phyloP scores from a whole-genome alignment of 129 eudicot species.

The Flaveria robusta region DNA sequence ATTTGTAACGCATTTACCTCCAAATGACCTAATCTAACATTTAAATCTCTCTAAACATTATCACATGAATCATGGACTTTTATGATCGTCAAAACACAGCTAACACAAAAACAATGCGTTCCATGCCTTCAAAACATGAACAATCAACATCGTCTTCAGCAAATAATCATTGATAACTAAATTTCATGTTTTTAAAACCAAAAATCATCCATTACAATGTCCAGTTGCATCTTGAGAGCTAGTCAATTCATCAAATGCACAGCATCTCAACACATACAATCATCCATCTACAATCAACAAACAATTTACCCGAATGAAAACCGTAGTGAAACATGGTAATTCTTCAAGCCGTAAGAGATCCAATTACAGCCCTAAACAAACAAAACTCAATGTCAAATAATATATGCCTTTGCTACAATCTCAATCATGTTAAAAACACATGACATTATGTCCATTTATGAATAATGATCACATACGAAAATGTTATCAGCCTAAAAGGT shows the following conservation, averaged over 20 bases:
- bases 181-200: conserved; percentile 5
- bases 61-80: background rate
- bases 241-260: conserved; percentile 45
- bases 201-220: conserved; percentile 28
- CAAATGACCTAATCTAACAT: too few species aligned
- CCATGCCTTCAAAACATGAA: conserved; percentile 21
- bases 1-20: background rate
- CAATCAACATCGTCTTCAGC: background rate
- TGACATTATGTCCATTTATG: conserved; percentile 6
- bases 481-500: conserved; percentile 28
- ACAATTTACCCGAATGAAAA: conserved; percentile 38
- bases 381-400: conserved; percentile 47
- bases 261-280: conserved; percentile 37
- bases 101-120: background rate
- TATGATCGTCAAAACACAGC: background rate
- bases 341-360: conserved; percentile 55
- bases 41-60: background rate
- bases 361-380: conserved; percentile 83
- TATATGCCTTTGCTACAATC: conserved; percentile 14
- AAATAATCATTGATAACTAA: background rate
- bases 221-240: conserved; percentile 39
- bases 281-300: conserved; percentile 91
- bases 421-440: conserved; percentile 1
- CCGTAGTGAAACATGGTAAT: conserved; percentile 26
- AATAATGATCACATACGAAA: conserved; percentile 3